Conservation (phyloP, 352 stramenopile species). For the Globisporangium nagaii region DNA sequence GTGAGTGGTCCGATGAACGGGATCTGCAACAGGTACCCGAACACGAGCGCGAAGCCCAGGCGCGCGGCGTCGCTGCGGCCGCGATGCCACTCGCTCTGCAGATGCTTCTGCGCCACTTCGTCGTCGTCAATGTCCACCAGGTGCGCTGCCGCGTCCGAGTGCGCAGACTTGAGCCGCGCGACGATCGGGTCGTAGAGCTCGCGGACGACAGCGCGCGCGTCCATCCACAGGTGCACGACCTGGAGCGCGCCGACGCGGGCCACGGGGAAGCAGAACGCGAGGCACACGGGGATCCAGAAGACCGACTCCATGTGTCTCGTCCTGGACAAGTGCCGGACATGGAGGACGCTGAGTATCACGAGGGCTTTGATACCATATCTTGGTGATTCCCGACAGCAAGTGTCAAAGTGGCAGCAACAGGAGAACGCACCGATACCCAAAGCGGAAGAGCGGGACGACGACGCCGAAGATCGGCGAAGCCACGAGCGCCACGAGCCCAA, state of each 20-base stretch:
- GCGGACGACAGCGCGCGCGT: slow-evolving; percentile 54
- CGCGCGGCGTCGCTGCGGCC: slow-evolving; percentile 60
- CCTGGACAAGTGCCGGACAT: too few relatives aligned
- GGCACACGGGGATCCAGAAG: slow-evolving; percentile 54
- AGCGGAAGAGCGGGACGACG: slow-evolving; percentile 2
- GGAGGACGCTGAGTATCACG: too few relatives aligned
- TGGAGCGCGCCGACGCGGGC: slow-evolving; percentile 37
- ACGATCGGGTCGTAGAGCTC: slow-evolving; percentile 72
- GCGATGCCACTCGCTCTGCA: slow-evolving; percentile 42
- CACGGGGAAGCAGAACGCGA: slow-evolving; percentile 41
- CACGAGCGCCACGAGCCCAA: slow-evolving; percentile 45
- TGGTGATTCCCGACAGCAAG: not conserved
- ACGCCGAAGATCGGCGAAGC: slow-evolving; percentile 10
- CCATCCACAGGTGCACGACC: slow-evolving; percentile 58
- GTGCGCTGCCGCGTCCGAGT: slow-evolving; percentile 12
- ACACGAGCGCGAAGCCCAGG: slow-evolving; percentile 58
- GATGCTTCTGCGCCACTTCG: slow-evolving; percentile 15
- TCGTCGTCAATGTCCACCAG: slow-evolving; percentile 23
- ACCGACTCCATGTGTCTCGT: slow-evolving; percentile 62
- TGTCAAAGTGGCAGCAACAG: not conserved
- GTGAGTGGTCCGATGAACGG: slow-evolving; percentile 59
- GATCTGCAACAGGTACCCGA: slow-evolving; percentile 51
- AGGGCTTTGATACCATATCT: not conserved
- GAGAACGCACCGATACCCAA: not conserved
- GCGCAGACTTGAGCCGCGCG: slow-evolving; percentile 46